Evolutionary conservation across 176 grass and related monocot species (phyloP), one percentile per base, ranked within the genome.

Genomic region (Thinopyrum elongatum): DNA sequence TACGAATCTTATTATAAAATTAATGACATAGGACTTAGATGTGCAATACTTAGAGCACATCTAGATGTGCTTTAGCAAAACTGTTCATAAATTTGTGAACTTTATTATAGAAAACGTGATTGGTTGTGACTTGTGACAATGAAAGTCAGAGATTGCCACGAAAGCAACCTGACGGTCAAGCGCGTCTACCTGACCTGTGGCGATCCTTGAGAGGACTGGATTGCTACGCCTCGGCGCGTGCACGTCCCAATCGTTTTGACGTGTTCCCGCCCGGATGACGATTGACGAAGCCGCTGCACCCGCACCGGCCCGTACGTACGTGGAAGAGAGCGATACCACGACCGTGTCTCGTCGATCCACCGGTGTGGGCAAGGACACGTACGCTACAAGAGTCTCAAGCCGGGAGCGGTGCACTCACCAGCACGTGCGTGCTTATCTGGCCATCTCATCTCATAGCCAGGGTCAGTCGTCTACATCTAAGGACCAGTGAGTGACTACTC

Each of bases 341-440:
- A 58, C 55, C 55, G 19, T 22, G 21, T 58, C 19, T 22, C 55
- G 55, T 8, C 19, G 7, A 58, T 9, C 55, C 19, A 9, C 7
- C 55, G 55, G 55, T 19, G 7, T 4, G 55, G 55, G 55, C 55
- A 7, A 58, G 19, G 55, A 22, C 55, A 58, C 55, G 53, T 57
- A 57, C 19, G 53, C 47, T 21, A 12, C 39, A 41, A 41, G 36
- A 38, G 39, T 14, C 3, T 46, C 11, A 13, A 44, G 3, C 42
- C 42, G 9, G 68, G 35, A 21, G 13, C 34, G 3, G 39, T 71
- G 3, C 44, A 46, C 44, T 14, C 38, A 26, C 0, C n/a, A 44
- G 41, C 70, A 74, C 70, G 70, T 74, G 70, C 70, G 11, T 74
- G 70, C 70, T 74, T 74, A 47, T 47, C 38, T 44, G 70, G 70